phyloP scores from a whole-genome alignment of 1,284 basidiomycete genomes.

The Microbotryomycetes sp. region DNA sequence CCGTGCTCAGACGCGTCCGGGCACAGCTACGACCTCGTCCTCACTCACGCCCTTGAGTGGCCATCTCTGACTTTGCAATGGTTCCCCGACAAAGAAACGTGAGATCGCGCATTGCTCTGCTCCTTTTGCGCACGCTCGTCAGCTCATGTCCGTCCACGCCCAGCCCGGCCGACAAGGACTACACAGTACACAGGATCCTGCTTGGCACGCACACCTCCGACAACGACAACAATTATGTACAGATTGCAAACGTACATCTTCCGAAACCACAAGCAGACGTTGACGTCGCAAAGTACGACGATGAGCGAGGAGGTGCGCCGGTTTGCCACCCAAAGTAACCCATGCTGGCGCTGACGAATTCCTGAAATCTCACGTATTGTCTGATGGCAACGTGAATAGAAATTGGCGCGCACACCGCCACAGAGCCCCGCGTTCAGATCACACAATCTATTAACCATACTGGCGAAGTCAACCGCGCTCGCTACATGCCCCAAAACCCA shows the following conservation, averaged over 20 bases:
- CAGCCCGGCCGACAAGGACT: conserved; percentile 79
- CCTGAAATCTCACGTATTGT: neutral
- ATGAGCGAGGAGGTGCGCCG: conserved; percentile 74
- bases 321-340: too few relatives aligned
- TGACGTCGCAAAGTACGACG: conserved; percentile 76
- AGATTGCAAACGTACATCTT: conserved; percentile 89
- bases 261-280: conserved; percentile 61
- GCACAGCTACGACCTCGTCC: conserved; percentile 74
- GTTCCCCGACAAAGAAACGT: conserved; percentile 96
- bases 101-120: neutral
- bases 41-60: conserved; percentile 98
- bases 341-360: neutral
- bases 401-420: conserved; percentile 74
- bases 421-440: conserved; percentile 74
- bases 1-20: conserved; percentile 53
- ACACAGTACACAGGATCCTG: conserved; percentile 85
- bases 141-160: neutral
- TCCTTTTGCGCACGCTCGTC: neutral
- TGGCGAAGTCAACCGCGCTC: conserved; percentile 92
- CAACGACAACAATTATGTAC: conserved; percentile 88
- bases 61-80: conserved; percentile 96
- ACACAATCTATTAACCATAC: conserved; percentile 93
- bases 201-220: conserved; percentile 97
- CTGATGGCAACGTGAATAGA: conserved; percentile 45
- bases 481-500: conserved; percentile 98